Conservation (phyloP, 2,329 filamentous ascomycete genomes). For the Knufia petricola region DNA sequence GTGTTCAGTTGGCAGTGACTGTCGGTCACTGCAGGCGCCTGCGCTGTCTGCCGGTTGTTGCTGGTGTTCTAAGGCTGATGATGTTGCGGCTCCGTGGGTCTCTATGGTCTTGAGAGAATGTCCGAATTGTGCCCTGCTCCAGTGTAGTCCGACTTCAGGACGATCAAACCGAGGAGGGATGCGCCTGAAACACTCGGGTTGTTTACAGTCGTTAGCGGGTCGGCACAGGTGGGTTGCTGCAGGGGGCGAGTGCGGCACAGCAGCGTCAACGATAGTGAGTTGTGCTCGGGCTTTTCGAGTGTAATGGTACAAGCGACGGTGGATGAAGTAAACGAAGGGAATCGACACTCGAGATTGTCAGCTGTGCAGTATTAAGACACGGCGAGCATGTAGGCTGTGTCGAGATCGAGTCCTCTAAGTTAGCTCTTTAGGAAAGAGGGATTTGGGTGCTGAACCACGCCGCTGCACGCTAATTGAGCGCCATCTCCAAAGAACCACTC, state of each 20-base stretch:
- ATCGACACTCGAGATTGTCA: background rate
- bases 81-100: background rate
- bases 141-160: background rate
- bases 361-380: background rate
- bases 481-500: background rate
- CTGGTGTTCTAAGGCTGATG: background rate
- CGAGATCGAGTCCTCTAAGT: background rate
- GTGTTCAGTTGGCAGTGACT: background rate
- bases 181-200: background rate
- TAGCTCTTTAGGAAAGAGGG: background rate
- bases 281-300: too few species aligned
- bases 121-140: background rate
- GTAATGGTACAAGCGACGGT: background rate
- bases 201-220: background rate
- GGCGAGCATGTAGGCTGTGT: background rate
- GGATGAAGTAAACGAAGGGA: background rate
- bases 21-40: background rate
- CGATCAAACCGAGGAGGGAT: background rate
- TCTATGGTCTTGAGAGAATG: background rate
- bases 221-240: background rate
- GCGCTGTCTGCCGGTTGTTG: background rate
- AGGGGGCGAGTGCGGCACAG: background rate
- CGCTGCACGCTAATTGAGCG: background rate
- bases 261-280: background rate
- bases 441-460: background rate